A percentile compares a stretch with the other conserved stretches of the same genome.
Evolutionary conservation across 495 filamentous ascomycete species (phyloP).

Genomic region (Lasiosphaeris hirsuta): DNA sequence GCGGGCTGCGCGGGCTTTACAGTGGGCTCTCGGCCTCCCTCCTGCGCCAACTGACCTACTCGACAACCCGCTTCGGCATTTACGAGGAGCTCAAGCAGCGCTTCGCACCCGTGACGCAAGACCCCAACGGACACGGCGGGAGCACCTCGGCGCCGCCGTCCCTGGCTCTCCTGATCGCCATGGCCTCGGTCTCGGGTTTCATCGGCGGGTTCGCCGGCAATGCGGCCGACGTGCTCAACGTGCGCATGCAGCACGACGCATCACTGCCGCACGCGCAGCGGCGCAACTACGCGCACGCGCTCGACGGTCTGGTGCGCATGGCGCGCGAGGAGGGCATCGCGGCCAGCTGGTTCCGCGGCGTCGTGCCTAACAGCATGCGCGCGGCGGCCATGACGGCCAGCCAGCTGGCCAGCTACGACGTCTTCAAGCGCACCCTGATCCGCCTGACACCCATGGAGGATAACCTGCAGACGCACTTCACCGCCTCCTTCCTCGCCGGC

Average conservation of each 20-base stretch:
- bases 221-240: slow-evolving; percentile 92
- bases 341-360: slow-evolving; percentile 73
- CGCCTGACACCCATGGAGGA: slow-evolving; percentile 66
- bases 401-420: slow-evolving; percentile 89
- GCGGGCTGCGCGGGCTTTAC: slow-evolving; percentile 74
- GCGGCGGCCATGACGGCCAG: slow-evolving; percentile 91
- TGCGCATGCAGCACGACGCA: slow-evolving; percentile 96
- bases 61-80: slow-evolving; percentile 87
- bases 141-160: slow-evolving; percentile 50
- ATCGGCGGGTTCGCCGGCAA: slow-evolving; percentile 89
- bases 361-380: slow-evolving; percentile 85
- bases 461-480: slow-evolving; percentile 79
- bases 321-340: slow-evolving; percentile 67
- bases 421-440: slow-evolving; percentile 78
- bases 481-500: slow-evolving; percentile 78
- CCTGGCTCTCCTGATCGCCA: slow-evolving; percentile 68
- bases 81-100: slow-evolving; percentile 87
- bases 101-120: slow-evolving; percentile 34
- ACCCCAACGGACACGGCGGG: background rate
- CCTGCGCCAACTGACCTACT: slow-evolving; percentile 88
- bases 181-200: slow-evolving; percentile 80
- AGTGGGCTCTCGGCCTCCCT: slow-evolving; percentile 86
- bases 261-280: slow-evolving; percentile 69
- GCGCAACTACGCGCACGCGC: slow-evolving; percentile 83
- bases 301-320: slow-evolving; percentile 86